phyloP scores from a whole-genome alignment of 2,329 filamentous ascomycete genomes.

The Alternaria ventricosa region DNA sequence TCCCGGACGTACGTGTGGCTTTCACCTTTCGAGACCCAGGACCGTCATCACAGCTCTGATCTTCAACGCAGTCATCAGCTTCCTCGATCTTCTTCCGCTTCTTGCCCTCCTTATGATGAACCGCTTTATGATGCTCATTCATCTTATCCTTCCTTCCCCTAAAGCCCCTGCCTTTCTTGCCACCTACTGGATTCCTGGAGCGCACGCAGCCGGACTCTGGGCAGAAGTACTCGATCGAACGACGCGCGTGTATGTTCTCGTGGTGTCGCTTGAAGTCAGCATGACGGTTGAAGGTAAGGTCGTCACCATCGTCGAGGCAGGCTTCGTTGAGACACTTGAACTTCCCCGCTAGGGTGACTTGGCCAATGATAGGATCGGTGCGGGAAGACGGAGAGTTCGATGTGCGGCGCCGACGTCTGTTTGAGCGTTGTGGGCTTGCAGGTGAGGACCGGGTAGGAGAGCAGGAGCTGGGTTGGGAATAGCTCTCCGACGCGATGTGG shows the following conservation, averaged over 20 bases:
- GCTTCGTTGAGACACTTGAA: constrained; percentile 31
- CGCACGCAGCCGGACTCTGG: constrained; percentile 24
- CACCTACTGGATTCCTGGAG: constrained; percentile 18
- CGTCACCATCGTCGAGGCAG: constrained; percentile 15
- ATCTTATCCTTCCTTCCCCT: constrained; percentile 40
- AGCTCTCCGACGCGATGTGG: not conserved
- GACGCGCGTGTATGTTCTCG: constrained; percentile 23
- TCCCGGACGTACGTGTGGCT: not conserved
- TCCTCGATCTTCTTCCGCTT: constrained; percentile 5
- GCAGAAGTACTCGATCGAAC: constrained; percentile 32
- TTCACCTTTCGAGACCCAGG: not conserved
- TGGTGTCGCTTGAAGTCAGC: constrained; percentile 43
- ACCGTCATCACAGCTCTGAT: not conserved
- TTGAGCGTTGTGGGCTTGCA: not conserved
- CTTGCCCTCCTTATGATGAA: constrained; percentile 22
- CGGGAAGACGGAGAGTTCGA: not conserved
- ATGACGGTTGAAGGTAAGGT: constrained; percentile 34
- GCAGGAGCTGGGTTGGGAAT: not conserved
- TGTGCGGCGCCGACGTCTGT: not conserved
- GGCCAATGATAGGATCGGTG: constrained; percentile 25
- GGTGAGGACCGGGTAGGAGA: not conserved
- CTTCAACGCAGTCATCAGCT: not conserved
- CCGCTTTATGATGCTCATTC: constrained; percentile 34
- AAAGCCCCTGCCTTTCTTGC: constrained; percentile 34
- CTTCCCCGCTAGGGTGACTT: constrained; percentile 29